A percentile compares a stretch with the other conserved stretches of the same genome.
These are phyloP conservation scores for Fonsecaea pedrosoi DNA, from an alignment of 2,329 filamentous ascomycete genomes.

Conservation along the genomic window DNA sequence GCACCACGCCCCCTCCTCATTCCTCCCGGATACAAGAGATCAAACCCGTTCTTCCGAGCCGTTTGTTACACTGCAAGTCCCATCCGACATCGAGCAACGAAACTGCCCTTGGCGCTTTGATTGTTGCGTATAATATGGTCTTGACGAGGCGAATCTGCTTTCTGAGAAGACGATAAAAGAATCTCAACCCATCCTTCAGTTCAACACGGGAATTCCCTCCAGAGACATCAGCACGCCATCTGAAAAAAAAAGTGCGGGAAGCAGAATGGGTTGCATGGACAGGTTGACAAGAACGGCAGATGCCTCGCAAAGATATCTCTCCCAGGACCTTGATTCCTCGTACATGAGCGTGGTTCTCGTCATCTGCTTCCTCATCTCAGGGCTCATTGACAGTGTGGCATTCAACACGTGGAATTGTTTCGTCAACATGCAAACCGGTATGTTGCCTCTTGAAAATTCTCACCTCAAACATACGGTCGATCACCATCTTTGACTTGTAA, in stretches of 20 bases:
- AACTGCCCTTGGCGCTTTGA: neutral
- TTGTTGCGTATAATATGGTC: neutral
- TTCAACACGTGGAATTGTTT: slow-evolving; percentile 58
- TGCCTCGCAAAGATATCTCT: slow-evolving; percentile 27
- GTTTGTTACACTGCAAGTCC: neutral
- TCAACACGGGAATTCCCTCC: neutral
- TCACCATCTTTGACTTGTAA: slow-evolving; percentile 1
- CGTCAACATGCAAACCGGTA: slow-evolving; percentile 57
- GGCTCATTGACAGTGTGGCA: slow-evolving; percentile 53
- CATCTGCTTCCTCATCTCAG: slow-evolving; percentile 51
- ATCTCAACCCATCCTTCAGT: neutral
- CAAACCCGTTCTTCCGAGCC: neutral
- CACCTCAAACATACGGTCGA: neutral
- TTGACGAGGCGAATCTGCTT: neutral
- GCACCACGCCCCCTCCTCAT: neutral
- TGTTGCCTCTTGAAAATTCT: slow-evolving; percentile 16
- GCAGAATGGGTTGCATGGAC: slow-evolving; percentile 19
- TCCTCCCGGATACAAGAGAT: neutral
- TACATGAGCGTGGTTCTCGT: slow-evolving; percentile 40
- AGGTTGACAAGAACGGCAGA: slow-evolving; percentile 10
- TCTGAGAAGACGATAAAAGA: neutral
- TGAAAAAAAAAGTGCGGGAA: slow-evolving; percentile 13
- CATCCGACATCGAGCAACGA: neutral
- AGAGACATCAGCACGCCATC: slow-evolving; percentile 5
- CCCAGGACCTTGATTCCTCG: slow-evolving; percentile 35